Base-by-base conservation (phyloP, 2,329 filamentous ascomycete genomes). In the Fusarium paranaense region DNA sequence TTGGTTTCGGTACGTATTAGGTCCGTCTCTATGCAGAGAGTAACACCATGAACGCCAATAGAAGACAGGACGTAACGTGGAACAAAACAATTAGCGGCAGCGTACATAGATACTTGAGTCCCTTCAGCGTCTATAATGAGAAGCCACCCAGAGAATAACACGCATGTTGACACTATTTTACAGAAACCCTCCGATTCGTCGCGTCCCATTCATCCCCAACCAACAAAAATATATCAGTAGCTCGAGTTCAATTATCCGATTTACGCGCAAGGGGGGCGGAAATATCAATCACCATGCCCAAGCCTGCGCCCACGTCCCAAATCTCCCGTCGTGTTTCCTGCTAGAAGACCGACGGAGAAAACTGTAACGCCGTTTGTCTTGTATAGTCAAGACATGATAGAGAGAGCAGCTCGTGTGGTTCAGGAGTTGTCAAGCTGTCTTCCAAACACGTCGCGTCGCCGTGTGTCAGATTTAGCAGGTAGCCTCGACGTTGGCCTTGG, bases 401-500 rank as follows among this genome's bases (percentile, higher is more conserved):
- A 70, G 70, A 76, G 47, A 66, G 33, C 72, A 73, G 73, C 77
- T 69, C 67, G 68, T 78, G 76, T 72, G 71, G 72, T 76, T 79
- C 76, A 79, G 70, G 78, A 76, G 71, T 85, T 85, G 83, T 81
- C 83, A 75, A 78, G 79, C 80, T 78, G 77, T 72, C 69, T 73
- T 74, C 66, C 61, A 58, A 45, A 67, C 67, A 73, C 50, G 73
- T 70, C 64, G 47, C 60, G 27, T 69, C 27, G 42, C 60, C 52
- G 30, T 22, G 67, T 37, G 33, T 32, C 37, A 52, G 22, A 37
- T 71, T 76, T 78, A 77, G 45, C 93, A 95, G 70, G 77, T 82
- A 78, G 88, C 89, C 80, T 92, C 86, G 40, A 22, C 40, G 70
- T 86, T 86, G 42, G 93, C 94, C 89, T 97, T 97, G 69, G 97